Percentiles rank a stretch among this genome's conserved stretches.
These are phyloP conservation scores for Phytophthora melonis DNA, from an alignment of 352 stramenopile species.

Conservation along the genomic window DNA sequence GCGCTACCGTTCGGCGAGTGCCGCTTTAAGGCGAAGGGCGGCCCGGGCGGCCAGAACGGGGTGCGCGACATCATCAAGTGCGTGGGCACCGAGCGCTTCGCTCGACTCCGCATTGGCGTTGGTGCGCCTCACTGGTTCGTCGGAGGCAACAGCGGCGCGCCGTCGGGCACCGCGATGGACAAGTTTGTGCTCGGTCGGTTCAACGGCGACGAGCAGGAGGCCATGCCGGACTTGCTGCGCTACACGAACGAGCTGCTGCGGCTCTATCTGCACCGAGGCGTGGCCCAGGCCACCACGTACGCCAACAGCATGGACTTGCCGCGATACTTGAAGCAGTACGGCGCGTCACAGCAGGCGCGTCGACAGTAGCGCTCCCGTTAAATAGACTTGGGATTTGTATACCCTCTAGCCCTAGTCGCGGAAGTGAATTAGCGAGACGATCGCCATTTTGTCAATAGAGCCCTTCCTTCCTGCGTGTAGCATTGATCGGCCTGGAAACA, in stretches of 20 bases:
- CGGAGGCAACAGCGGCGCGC: slow-evolving; percentile 67
- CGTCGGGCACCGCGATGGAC: slow-evolving; percentile 83
- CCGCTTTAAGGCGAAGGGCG: slow-evolving; percentile 84
- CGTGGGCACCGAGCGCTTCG: slow-evolving; percentile 81
- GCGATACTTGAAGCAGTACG: slow-evolving; percentile 52
- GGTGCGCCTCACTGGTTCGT: slow-evolving; percentile 84
- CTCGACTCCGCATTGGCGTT: slow-evolving; percentile 83
- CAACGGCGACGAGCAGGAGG: slow-evolving; percentile 81
- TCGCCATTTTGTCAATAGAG: slow-evolving; percentile 3
- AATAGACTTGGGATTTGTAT: slow-evolving; percentile 8
- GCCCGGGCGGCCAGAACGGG: slow-evolving; percentile 83
- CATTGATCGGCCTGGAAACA: not conserved
- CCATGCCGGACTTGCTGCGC: slow-evolving; percentile 61
- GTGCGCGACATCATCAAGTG: slow-evolving; percentile 90
- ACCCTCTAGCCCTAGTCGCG: not conserved
- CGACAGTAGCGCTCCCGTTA: slow-evolving; percentile 24
- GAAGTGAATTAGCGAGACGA: not conserved
- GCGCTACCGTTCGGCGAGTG: slow-evolving; percentile 83
- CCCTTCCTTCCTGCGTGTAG: not conserved
- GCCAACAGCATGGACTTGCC: slow-evolving; percentile 85
- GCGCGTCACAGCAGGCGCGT: slow-evolving; percentile 22
- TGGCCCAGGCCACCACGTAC: slow-evolving; percentile 73
- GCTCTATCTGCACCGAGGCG: slow-evolving; percentile 81
- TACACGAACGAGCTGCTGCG: slow-evolving; percentile 85
- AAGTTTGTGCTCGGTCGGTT: slow-evolving; percentile 86